Evolutionary conservation across 768 basidiomycete species (phyloP), one percentile per base, ranked within the genome.

Genomic region (Rhizopogon salebrosus): DNA sequence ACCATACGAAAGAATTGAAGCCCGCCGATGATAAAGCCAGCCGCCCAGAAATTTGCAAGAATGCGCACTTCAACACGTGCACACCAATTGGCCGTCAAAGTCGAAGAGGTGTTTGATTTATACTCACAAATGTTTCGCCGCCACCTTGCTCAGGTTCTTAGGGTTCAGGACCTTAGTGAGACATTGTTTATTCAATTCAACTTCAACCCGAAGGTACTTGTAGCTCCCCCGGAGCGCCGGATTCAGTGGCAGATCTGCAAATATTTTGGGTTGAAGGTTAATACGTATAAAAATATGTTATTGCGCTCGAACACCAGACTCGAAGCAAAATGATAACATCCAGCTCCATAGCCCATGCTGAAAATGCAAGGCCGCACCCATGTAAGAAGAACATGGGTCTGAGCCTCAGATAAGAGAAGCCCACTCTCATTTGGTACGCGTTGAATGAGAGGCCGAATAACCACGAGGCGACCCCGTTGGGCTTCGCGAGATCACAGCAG

Each of bases 31-130:
- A 72, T 46, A 24, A 72, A 38, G 4, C 69, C 69, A 22, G 68
- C 53, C n/a, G 66, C 66, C 70, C 70, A 72, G 4, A 62, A 49
- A 40, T 72, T 62, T 4, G 59, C 57, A 16, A 55, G 48, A 42
- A 72, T 58, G 26, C 59, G 62, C 11, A 66, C 67, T 36, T 58
- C 55, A 24, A 72, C 71, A 14, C 48, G 63, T 65, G 36, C 22
- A 14, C 22, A 20, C 20, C 7, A 29, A 31, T 16, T 5, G 13
- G 13, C 13, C 13, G 7, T 50, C 26, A 34, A 52, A 34, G 23
- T 26, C 16, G 13, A 29, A 49, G n/a, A 49, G 10, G 9, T 18
- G 9, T n/a, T 4, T 27, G 27, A 31, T 7, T 31, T 3, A 24
- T 11, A 6, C 41, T 42, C 11, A 29, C 16, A 2, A 22, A 22